phyloP scores from a whole-genome alignment of 345 rosid genomes.

The Mallotus nudiflorus region DNA sequence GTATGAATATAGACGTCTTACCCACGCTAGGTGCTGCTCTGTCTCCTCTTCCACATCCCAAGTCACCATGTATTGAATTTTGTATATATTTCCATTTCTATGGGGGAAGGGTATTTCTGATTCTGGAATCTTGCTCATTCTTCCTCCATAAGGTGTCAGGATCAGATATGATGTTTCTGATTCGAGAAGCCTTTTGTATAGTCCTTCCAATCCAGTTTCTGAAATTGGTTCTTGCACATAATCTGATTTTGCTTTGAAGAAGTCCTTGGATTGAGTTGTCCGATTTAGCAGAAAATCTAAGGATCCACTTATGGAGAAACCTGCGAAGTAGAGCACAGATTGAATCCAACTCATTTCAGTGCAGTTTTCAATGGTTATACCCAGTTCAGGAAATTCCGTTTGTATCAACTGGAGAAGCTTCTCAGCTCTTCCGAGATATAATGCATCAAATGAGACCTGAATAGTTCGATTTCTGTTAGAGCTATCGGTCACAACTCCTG shows the following conservation, averaged over 20 bases:
- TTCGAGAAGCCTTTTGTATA: conserved; percentile 1
- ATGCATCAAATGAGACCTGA: neutral
- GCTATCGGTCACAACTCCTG: neutral
- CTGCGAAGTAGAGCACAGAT: neutral
- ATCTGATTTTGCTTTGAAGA: conserved; percentile 22
- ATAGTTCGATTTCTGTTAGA: neutral
- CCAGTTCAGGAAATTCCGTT: conserved; percentile 13
- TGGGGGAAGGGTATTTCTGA: conserved; percentile 23
- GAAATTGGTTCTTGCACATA: conserved; percentile 17
- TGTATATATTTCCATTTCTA: conserved; percentile 13
- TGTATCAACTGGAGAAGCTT: conserved; percentile 10
- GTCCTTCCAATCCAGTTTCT: conserved; percentile 10
- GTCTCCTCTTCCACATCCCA: conserved; percentile 22
- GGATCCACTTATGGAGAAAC: neutral
- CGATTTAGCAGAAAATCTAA: conserved; percentile 9
- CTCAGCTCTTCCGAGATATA: conserved; percentile 5
- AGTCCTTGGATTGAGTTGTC: neutral
- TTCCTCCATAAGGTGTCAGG: conserved; percentile 24
- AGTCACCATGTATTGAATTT: conserved; percentile 9
- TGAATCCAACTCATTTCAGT: conserved; percentile 17
- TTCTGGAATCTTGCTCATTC: conserved; percentile 23
- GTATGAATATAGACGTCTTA: conserved; percentile 8
- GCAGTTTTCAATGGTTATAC: conserved; percentile 2
- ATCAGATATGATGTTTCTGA: neutral
- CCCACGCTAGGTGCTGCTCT: neutral